Evolutionary conservation across 1,284 basidiomycete genomes (phyloP).

Genomic region (Phellinidium pouzarii): DNA sequence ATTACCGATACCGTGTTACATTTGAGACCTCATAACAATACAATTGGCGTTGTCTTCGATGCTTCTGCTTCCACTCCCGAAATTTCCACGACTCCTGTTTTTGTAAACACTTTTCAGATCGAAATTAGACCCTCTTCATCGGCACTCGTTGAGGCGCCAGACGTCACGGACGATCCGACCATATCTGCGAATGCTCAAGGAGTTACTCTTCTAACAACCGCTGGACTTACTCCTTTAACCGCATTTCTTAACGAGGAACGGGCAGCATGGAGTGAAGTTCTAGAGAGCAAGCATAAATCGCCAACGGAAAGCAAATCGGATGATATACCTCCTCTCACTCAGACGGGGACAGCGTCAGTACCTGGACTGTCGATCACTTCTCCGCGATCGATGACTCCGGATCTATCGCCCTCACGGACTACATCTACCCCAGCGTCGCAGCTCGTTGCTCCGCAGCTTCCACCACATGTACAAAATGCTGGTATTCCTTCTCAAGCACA

Average conservation of each 20-base stretch:
- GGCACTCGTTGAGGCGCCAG: too few relatives aligned
- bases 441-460: neutral
- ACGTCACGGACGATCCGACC: too few relatives aligned
- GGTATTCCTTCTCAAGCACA: neutral
- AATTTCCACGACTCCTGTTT: too few relatives aligned
- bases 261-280: conserved; percentile 4
- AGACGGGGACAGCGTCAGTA: neutral
- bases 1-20: neutral
- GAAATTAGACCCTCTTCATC: too few relatives aligned
- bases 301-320: neutral
- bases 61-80: neutral
- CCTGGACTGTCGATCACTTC: neutral
- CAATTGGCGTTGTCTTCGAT: neutral
- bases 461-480: neutral
- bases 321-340: neutral
- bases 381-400: neutral
- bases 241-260: conserved; percentile 8
- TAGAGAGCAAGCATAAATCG: neutral
- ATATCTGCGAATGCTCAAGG: too few relatives aligned
- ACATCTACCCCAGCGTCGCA: neutral
- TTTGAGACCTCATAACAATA: neutral
- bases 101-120: too few relatives aligned
- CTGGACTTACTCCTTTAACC: neutral
- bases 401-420: neutral
- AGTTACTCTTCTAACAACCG: neutral